phyloP scores from a whole-genome alignment of 2,329 filamentous ascomycete genomes.

The Raffaelea deltoideospora region DNA sequence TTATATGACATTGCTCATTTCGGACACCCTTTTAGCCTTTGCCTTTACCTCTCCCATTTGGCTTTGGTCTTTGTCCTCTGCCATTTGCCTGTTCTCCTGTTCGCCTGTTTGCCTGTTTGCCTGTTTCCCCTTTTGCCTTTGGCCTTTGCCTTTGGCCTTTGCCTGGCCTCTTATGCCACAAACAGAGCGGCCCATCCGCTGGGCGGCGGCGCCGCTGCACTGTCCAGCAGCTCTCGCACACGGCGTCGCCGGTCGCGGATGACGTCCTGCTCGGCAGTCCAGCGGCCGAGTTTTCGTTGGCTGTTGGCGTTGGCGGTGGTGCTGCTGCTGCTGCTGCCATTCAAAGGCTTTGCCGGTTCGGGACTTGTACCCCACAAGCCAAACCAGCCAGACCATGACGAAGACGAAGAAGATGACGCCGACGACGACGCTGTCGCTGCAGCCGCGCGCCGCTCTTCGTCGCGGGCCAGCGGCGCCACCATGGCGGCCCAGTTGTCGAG shows the following conservation, averaged over 20 bases:
- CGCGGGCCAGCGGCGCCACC: slow-evolving; percentile 48
- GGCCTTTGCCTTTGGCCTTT: too few species aligned
- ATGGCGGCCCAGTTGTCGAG: slow-evolving; percentile 74
- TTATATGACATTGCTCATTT: too few species aligned
- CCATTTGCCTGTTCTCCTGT: too few species aligned
- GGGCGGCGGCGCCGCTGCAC: slow-evolving; percentile 21
- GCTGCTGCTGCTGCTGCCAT: slow-evolving; percentile 12
- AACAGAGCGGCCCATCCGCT: slow-evolving; percentile 7
- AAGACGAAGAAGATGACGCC: slow-evolving; percentile 2
- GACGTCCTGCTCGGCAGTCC: slow-evolving; percentile 39
- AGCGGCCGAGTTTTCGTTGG: slow-evolving; percentile 23
- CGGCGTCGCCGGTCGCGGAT: slow-evolving; percentile 35
- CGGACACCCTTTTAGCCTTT: too few species aligned
- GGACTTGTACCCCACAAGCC: slow-evolving; percentile 28
- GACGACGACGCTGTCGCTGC: slow-evolving; percentile 2
- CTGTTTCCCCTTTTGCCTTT: too few species aligned
- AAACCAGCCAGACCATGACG: slow-evolving; percentile 19
- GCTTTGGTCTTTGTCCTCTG: too few species aligned
- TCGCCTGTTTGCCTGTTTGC: too few species aligned
- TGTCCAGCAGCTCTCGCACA: slow-evolving; percentile 36
- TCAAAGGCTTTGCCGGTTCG: too few species aligned
- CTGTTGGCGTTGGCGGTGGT: slow-evolving; percentile 20
- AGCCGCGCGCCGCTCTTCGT: slow-evolving; percentile 24
- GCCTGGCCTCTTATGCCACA: slow-evolving; percentile 4
- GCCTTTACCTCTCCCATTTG: too few species aligned